These are phyloP conservation scores for Apiospora rasikravindrae DNA, from an alignment of 2,329 filamentous ascomycete species.

Conservation along the genomic window DNA sequence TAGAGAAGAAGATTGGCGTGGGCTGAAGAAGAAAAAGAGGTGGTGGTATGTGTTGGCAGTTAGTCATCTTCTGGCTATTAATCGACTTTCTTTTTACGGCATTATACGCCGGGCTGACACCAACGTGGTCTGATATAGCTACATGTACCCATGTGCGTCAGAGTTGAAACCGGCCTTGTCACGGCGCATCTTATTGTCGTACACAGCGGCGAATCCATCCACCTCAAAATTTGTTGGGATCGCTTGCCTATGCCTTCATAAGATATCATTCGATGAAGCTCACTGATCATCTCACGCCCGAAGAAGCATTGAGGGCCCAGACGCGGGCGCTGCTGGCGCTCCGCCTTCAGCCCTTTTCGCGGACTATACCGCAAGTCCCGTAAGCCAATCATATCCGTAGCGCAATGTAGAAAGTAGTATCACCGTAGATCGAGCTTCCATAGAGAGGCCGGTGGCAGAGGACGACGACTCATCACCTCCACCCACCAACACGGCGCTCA, in stretches of 20 bases:
- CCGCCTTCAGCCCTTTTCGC: background rate
- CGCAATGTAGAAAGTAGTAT: constrained; percentile 1
- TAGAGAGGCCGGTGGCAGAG: background rate
- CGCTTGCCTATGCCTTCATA: background rate
- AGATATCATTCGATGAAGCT: background rate
- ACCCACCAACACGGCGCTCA: constrained; percentile 91
- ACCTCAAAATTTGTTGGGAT: background rate
- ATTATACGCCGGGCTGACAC: background rate
- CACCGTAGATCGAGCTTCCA: background rate
- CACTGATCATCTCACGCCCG: background rate
- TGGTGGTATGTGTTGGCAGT: background rate
- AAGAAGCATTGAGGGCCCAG: background rate
- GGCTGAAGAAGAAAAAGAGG: background rate
- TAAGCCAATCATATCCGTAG: background rate
- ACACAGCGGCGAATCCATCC: background rate
- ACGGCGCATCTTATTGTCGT: background rate
- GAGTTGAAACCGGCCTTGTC: constrained; percentile 2
- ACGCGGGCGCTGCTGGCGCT: constrained; percentile 12
- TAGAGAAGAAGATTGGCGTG: background rate
- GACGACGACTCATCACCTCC: constrained; percentile 64
- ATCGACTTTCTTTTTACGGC: background rate
- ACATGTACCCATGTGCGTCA: background rate
- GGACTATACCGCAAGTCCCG: background rate
- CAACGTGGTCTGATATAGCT: background rate
- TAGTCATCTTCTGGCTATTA: background rate